Conservation (phyloP, 345 rosid species). For the Geranium brycei region DNA sequence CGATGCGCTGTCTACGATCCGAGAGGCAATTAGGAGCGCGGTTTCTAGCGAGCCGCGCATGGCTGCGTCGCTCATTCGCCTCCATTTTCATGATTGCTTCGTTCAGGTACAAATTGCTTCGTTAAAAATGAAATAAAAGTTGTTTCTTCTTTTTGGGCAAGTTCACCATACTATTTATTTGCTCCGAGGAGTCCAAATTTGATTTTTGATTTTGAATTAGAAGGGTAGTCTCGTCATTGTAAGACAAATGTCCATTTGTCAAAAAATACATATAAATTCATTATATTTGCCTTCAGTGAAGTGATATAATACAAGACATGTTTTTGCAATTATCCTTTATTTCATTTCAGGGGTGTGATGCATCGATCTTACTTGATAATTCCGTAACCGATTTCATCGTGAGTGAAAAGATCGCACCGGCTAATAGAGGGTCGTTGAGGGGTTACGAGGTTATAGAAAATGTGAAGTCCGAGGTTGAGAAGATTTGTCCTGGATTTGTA, state of each 20-base stretch:
- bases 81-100: constrained; percentile 1
- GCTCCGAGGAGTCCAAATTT: too few species aligned
- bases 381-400: neutral
- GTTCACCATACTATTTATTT: too few species aligned
- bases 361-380: neutral
- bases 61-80: neutral
- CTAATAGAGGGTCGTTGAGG: constrained; percentile 57
- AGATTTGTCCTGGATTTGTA: constrained; percentile 63
- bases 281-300: too few species aligned
- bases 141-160: too few species aligned
- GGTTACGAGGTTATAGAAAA: constrained; percentile 65
- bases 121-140: too few species aligned
- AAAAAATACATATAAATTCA: too few species aligned
- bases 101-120: neutral
- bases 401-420: constrained; percentile 54
- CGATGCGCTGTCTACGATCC: neutral
- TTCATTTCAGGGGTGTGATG: neutral
- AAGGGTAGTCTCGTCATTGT: too few species aligned
- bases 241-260: too few species aligned
- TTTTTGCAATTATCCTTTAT: too few species aligned
- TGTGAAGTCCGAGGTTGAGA: constrained; percentile 64
- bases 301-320: too few species aligned
- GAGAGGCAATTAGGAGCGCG: neutral
- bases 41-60: neutral
- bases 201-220: too few species aligned